Conservation (phyloP, 352 stramenopile genomes). For the Albugo candida region DNA sequence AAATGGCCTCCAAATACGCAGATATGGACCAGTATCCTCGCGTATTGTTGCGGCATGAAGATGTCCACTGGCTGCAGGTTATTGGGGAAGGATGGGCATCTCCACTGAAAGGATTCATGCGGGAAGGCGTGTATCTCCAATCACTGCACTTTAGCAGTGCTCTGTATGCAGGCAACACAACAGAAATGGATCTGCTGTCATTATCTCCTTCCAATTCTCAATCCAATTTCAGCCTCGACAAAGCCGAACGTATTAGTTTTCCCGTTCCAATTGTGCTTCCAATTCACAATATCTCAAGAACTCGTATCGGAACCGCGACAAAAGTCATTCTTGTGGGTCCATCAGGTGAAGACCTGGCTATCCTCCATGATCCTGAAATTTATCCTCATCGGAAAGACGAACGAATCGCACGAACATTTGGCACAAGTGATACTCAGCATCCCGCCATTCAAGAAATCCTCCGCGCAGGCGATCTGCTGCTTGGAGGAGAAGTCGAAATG, state of each 20-base stretch:
- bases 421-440: constrained; percentile 89
- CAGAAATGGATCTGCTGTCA: constrained; percentile 56
- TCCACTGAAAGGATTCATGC: constrained; percentile 94
- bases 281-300: constrained; percentile 86
- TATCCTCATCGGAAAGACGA: constrained; percentile 96
- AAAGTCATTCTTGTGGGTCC: constrained; percentile 88
- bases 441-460: constrained; percentile 95
- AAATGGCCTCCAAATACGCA: neutral
- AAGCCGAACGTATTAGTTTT: constrained; percentile 85
- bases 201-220: constrained; percentile 83
- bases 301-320: constrained; percentile 49
- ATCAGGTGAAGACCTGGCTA: constrained; percentile 84
- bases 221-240: constrained; percentile 76
- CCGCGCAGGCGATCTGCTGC: constrained; percentile 85
- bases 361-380: constrained; percentile 89
- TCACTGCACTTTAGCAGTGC: constrained; percentile 95
- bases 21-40: constrained; percentile 57
- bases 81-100: constrained; percentile 93
- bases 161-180: constrained; percentile 89
- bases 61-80: constrained; percentile 97
- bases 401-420: constrained; percentile 94
- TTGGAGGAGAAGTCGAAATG: constrained; percentile 92
- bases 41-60: constrained; percentile 91
- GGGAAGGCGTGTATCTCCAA: constrained; percentile 92
- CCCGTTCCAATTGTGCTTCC: constrained; percentile 94